phyloP scores from a whole-genome alignment of 257 asterid species.

The Anisodus tanguticus region DNA sequence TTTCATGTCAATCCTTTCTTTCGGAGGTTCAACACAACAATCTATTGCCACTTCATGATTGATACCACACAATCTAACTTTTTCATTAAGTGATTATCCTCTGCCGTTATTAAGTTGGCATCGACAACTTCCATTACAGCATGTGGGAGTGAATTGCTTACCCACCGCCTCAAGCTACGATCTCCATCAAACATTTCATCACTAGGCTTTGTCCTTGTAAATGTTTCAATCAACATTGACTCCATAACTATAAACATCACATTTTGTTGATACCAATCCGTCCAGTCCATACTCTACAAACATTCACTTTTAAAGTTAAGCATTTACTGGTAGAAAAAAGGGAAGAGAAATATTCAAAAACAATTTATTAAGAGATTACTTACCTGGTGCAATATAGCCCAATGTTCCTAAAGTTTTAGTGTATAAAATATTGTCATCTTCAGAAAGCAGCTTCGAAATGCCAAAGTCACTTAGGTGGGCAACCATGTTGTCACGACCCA shows the following conservation, averaged over 20 bases:
- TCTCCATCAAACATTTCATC: slow-evolving; percentile 44
- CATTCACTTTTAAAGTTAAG: not conserved
- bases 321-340: not conserved
- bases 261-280: slow-evolving; percentile 43
- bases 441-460: slow-evolving; percentile 26
- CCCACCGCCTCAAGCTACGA: slow-evolving; percentile 42
- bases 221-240: slow-evolving; percentile 41
- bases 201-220: slow-evolving; percentile 38
- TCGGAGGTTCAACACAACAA: not conserved
- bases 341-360: not conserved
- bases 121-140: slow-evolving; percentile 36
- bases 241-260: slow-evolving; percentile 48
- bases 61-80: not conserved
- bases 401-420: slow-evolving; percentile 22
- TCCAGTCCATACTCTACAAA: slow-evolving; percentile 42
- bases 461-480: slow-evolving; percentile 28
- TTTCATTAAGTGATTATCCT: not conserved
- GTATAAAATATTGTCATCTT: not conserved
- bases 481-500: too few relatives aligned
- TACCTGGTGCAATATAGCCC: slow-evolving; percentile 32
- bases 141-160: slow-evolving; percentile 20
- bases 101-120: not conserved
- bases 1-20: not conserved
- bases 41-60: not conserved
- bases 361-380: not conserved